Evolutionary conservation across 768 basidiomycete species (phyloP), one percentile per base, ranked within the genome.

Genomic region (Lepiota venenata): DNA sequence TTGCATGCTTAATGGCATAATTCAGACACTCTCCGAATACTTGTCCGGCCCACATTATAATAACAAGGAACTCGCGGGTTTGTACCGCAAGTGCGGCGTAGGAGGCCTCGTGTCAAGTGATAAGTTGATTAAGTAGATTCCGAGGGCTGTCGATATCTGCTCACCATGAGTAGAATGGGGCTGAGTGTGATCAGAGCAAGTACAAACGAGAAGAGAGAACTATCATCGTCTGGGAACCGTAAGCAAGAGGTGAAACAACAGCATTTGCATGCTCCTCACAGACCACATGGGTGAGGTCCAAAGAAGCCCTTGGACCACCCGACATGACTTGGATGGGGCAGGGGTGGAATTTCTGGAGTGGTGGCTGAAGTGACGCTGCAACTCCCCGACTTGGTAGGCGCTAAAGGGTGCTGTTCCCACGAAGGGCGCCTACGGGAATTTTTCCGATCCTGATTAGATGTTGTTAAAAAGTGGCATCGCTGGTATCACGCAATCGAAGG

Each of bases 1-100:
- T 68, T 37, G 74, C 55, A 44, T 74, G 83, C 66, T 93, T 93
- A 20, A 93, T 62, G 25, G 83, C 64, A 65, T 78, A 82, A 60
- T 91, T 93, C 55, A 88, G 66, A 2, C 65, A 81, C 65, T 93
- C 91, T 32, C 86, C 85, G 3, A 76, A 71, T 50, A 90, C 64
- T 64, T 93, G 91, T 29, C 91, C 91, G 0, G 77, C 76, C 87
- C 90, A 91, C 90, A 93, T 92, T 41, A 83, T 76, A 57, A 91
- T 78, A 64, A 93, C 78, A n/a, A 85, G 71, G 47, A 87, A 79
- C 67, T 93, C 91, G 25, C 91, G 84, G 3, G 87, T 89, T 58
- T 86, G 82, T 2, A 90, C 77, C 2, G 84, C 80, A 9, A 93
- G 74, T 2, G 77, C 85, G 6, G 88, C 88, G 66, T 93, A 93